These are phyloP conservation scores for Arctostaphylos glauca DNA, from an alignment of 148 eudicot genomes.

Conservation along the genomic window DNA sequence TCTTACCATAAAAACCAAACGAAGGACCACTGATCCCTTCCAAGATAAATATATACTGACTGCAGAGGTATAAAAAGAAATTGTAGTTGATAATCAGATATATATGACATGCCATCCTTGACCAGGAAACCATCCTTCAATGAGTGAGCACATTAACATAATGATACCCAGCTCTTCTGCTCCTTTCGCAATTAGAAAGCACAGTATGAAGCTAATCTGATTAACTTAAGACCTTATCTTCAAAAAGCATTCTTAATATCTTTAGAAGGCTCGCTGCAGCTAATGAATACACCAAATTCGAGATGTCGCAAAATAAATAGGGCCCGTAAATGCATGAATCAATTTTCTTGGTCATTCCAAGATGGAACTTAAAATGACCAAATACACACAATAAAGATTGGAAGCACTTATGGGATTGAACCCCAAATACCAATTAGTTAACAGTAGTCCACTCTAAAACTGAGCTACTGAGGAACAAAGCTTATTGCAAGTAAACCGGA, in stretches of 20 bases:
- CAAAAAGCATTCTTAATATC: background rate
- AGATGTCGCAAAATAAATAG: background rate
- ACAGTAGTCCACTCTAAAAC: background rate
- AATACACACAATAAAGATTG: background rate
- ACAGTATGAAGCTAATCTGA: background rate
- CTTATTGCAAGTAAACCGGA: background rate
- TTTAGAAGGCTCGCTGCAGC: background rate
- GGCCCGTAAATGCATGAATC: background rate
- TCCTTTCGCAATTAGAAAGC: background rate
- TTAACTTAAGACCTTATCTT: background rate
- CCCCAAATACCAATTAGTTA: background rate
- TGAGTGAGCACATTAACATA: background rate
- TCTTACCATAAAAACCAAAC: background rate
- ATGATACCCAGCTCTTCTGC: background rate
- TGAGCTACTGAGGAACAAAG: background rate
- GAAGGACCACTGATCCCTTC: background rate
- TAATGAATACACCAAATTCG: constrained; percentile 6
- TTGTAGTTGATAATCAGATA: background rate
- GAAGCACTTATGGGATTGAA: background rate
- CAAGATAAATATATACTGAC: background rate
- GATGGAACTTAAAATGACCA: background rate
- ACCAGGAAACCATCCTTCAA: constrained; percentile 9
- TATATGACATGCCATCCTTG: background rate
- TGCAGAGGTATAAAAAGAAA: background rate
- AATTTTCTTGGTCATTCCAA: background rate